A percentile compares a stretch with the other conserved stretches of the same genome.
These are phyloP conservation scores for Orbilia brochopaga DNA, from an alignment of 2,329 filamentous ascomycete species.

Conservation along the genomic window DNA sequence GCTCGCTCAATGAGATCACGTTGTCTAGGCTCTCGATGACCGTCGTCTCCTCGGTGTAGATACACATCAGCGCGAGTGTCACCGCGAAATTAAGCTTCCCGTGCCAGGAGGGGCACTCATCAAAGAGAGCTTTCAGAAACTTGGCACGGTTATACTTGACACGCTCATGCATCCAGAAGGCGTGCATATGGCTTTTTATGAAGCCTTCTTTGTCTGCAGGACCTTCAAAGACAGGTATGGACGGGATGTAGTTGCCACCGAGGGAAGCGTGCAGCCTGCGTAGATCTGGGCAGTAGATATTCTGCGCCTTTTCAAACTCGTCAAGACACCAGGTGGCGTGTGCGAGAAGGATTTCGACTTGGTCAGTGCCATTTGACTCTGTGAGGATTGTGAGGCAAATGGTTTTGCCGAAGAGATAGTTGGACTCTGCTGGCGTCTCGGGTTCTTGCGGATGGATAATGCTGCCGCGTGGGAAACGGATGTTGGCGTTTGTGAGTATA, in stretches of 20 bases:
- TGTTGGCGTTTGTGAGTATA: conserved; percentile 7
- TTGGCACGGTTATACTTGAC: conserved; percentile 25
- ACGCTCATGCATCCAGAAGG: conserved; percentile 16
- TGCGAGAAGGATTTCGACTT: conserved; percentile 6
- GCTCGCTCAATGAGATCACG: not conserved
- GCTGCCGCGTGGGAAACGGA: conserved; percentile 13
- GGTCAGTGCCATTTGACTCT: not conserved
- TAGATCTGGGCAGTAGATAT: not conserved
- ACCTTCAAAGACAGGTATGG: conserved; percentile 13
- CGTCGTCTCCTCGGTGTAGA: not conserved
- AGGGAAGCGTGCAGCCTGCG: conserved; percentile 9
- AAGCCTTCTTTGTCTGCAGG: conserved; percentile 1
- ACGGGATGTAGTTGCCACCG: not conserved
- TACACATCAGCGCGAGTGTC: conserved; percentile 12
- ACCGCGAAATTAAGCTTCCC: conserved; percentile 26
- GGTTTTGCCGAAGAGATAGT: not conserved
- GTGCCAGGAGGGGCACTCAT: conserved; percentile 23
- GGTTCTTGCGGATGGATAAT: not conserved
- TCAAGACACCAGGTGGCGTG: conserved; percentile 14
- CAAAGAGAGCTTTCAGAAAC: conserved; percentile 13
- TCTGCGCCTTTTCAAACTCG: conserved; percentile 8
- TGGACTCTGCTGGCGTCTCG: not conserved
- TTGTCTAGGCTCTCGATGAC: conserved; percentile 12
- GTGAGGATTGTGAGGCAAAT: conserved; percentile 12
- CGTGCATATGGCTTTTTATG: not conserved